phyloP scores from a whole-genome alignment of 805 yeast genomes.

The Jamesozyma hellenica region DNA sequence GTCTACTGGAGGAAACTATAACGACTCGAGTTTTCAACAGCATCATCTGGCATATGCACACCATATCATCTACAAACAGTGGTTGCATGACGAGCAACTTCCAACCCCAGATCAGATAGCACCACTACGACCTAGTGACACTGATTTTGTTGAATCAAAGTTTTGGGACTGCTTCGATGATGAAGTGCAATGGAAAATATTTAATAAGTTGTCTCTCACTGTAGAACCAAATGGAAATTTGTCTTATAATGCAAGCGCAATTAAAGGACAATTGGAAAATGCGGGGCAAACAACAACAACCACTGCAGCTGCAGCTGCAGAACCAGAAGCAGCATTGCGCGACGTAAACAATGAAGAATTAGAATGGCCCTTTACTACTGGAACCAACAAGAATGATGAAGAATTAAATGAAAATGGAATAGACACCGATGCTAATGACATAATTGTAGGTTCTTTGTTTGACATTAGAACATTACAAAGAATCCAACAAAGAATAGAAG shows the following conservation, averaged over 20 bases:
- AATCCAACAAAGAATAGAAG: background rate
- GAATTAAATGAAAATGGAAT: background rate
- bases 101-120: slow-evolving; percentile 19
- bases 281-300: background rate
- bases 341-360: background rate
- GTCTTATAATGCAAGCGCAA: background rate
- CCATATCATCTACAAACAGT: slow-evolving; percentile 21
- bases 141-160: slow-evolving; percentile 5
- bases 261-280: no score
- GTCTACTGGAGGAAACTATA: slow-evolving; percentile 5
- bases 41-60: slow-evolving; percentile 18
- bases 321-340: no score
- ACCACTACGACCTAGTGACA: background rate
- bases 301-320: background rate
- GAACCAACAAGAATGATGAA: background rate
- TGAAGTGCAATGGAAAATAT: slow-evolving; percentile 25
- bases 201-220: slow-evolving; percentile 13
- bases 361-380: background rate
- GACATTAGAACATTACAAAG: slow-evolving; percentile 1
- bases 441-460: slow-evolving; percentile 3
- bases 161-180: slow-evolving; percentile 28
- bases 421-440: background rate
- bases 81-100: slow-evolving; percentile 22
- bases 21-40: slow-evolving; percentile 24
- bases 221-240: slow-evolving; percentile 20